Base-by-base conservation (phyloP, 2,329 filamentous ascomycete species). In the Thielaviopsis cerberus region DNA sequence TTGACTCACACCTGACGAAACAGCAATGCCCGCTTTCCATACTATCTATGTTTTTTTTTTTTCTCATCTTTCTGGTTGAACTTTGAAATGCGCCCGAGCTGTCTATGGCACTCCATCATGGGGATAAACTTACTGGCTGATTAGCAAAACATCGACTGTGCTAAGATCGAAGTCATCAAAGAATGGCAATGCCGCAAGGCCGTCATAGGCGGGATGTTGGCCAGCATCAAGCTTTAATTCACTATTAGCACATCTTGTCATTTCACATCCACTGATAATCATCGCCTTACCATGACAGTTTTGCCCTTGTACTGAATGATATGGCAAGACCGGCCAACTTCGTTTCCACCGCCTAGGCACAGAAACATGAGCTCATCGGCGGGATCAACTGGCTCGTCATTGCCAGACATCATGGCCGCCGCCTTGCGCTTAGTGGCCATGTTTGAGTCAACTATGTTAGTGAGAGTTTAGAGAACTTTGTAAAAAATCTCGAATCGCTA, bases 261-360 rank as follows among this genome's bases (percentile, higher is more conserved):
- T 6, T 20, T 22, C n/a, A 48, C 41, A 22, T 20, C 37, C 17
- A 48, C 22, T 48, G n/a, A 22, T 22, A 7, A 10, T n/a, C 10
- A 11, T 22, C 8, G 5, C 56, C 66, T 65, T 74, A 94, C 89
- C 92, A 98, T 98, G 64, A 98, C 88, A 5, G 91, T 97, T 72
- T 98, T 98, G 62, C 92, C 92, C 73, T 97, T 98, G 79, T 98
- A 98, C 67, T 97, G 89, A 61, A 98, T 83, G 65, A 98, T 95
- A 69, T 98, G 92, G 70, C 92, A 97, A 63, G 92, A 97, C 63
- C 92, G 80, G 57, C 92, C 92, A 62, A 98, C 92, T 72, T 98
- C 92, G 70, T 96, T 97, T 64, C 92, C 92, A 62, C 92, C 92
- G 62, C 92, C 92, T 41, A 98, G 75, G 66, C 88, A 94, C 57